A percentile compares a stretch with the other conserved stretches of the same genome.
These are phyloP conservation scores for Teratosphaeria pseudoeucalypti DNA, from an alignment of 2,329 filamentous ascomycete species.

Conservation along the genomic window DNA sequence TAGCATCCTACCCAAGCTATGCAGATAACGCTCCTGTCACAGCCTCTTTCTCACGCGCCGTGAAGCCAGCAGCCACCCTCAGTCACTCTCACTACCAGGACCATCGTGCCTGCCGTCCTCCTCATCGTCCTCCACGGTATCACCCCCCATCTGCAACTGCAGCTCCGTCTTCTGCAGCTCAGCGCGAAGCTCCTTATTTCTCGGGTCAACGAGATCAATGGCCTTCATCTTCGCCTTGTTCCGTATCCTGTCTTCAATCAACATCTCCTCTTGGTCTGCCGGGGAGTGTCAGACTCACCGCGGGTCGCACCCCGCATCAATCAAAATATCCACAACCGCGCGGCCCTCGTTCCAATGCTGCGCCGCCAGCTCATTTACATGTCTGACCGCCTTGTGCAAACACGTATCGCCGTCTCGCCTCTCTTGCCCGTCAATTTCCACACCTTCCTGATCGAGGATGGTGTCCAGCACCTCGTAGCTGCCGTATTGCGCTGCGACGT, in stretches of 20 bases:
- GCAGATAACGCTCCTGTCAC: background rate
- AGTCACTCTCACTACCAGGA: conserved; percentile 40
- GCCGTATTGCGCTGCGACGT: conserved; percentile 76
- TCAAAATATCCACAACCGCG: conserved; percentile 65
- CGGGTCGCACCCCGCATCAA: conserved; percentile 64
- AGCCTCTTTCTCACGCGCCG: background rate
- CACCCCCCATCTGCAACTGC: conserved; percentile 37
- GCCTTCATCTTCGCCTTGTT: conserved; percentile 68
- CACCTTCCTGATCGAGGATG: conserved; percentile 71
- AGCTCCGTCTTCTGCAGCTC: conserved; percentile 64
- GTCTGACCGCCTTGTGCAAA: conserved; percentile 67
- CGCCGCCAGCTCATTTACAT: conserved; percentile 54
- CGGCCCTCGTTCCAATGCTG: conserved; percentile 55
- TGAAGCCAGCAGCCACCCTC: conserved; percentile 2
- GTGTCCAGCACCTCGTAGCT: conserved; percentile 78
- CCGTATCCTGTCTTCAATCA: conserved; percentile 33
- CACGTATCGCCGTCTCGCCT: conserved; percentile 65
- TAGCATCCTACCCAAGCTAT: background rate
- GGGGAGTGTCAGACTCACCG: conserved; percentile 23
- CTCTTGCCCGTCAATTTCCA: conserved; percentile 74
- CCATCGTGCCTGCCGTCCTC: conserved; percentile 30
- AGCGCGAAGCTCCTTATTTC: conserved; percentile 51
- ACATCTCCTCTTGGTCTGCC: conserved; percentile 2
- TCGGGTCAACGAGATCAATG: conserved; percentile 61
- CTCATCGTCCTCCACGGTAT: conserved; percentile 40